Conservation (phyloP, 768 basidiomycete genomes). For the Mycena pura region DNA sequence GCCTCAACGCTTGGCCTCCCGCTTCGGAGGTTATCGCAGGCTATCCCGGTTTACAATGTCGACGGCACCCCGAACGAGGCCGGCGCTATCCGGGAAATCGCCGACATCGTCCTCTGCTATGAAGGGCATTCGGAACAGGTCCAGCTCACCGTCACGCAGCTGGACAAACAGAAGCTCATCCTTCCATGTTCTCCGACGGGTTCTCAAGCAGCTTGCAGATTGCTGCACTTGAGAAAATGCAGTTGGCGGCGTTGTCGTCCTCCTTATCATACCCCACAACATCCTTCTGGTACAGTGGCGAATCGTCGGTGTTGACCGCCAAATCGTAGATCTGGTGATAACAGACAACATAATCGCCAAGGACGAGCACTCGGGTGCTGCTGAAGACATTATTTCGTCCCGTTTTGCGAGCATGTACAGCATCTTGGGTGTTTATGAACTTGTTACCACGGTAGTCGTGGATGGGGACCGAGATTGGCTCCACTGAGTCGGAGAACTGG, state of each 20-base stretch:
- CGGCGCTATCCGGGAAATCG: too few relatives aligned
- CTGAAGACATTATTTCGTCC: constrained; percentile 7
- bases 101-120: too few relatives aligned
- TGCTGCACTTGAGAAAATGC: background rate
- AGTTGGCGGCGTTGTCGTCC: constrained; percentile 5
- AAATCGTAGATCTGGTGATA: constrained; percentile 3
- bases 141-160: too few relatives aligned
- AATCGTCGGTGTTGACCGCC: background rate
- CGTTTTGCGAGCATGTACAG: constrained; percentile 7
- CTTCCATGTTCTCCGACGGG: background rate
- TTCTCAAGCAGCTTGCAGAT: background rate
- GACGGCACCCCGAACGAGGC: too few relatives aligned
- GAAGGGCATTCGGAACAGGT: too few relatives aligned
- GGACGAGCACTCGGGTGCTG: constrained; percentile 1
- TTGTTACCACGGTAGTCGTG: background rate
- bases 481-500: background rate
- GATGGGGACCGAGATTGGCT: background rate
- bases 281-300: background rate
- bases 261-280: too few relatives aligned
- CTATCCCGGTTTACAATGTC: too few relatives aligned
- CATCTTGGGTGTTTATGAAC: constrained; percentile 10
- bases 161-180: too few relatives aligned
- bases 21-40: too few relatives aligned
- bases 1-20: too few relatives aligned
- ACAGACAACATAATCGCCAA: constrained; percentile 1